A percentile compares a stretch with the other conserved stretches of the same genome.
Conservation (phyloP, 371 early-diverging fungal genomes). For the Lichtheimia corymbifera region DNA sequence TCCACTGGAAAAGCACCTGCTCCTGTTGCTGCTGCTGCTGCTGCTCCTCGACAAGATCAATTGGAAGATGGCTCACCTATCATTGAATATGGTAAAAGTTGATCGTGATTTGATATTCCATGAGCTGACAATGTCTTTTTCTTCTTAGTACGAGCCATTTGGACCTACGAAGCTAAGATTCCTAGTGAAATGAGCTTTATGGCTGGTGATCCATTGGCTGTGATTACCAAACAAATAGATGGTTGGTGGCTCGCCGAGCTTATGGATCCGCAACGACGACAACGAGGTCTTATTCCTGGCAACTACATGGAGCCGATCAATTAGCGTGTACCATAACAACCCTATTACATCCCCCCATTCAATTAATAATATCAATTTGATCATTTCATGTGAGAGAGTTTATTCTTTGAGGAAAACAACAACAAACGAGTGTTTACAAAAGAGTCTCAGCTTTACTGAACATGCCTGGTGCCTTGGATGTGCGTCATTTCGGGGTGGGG, state of each 20-base stretch:
- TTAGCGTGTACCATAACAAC: constrained; percentile 2
- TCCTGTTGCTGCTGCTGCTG: too few species aligned
- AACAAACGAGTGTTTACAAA: too few species aligned
- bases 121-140: not conserved
- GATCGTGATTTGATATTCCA: not conserved
- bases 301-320: constrained; percentile 40
- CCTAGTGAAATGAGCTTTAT: constrained; percentile 41
- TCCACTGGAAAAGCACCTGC: constrained; percentile 12
- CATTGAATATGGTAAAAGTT: constrained; percentile 9
- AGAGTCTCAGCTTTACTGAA: too few species aligned
- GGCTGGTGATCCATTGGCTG: constrained; percentile 40
- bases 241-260: constrained; percentile 56
- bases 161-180: constrained; percentile 46
- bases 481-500: too few species aligned
- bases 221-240: constrained; percentile 43
- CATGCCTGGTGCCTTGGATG: too few species aligned
- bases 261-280: constrained; percentile 22
- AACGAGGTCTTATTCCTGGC: constrained; percentile 47
- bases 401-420: too few species aligned
- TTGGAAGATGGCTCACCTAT: constrained; percentile 15
- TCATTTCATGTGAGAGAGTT: too few species aligned
- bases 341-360: not conserved
- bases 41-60: constrained; percentile 12
- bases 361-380: constrained; percentile 1
- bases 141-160: constrained; percentile 23